These are phyloP conservation scores for Lavandula angustifolia DNA, from an alignment of 257 asterid genomes.

Conservation along the genomic window DNA sequence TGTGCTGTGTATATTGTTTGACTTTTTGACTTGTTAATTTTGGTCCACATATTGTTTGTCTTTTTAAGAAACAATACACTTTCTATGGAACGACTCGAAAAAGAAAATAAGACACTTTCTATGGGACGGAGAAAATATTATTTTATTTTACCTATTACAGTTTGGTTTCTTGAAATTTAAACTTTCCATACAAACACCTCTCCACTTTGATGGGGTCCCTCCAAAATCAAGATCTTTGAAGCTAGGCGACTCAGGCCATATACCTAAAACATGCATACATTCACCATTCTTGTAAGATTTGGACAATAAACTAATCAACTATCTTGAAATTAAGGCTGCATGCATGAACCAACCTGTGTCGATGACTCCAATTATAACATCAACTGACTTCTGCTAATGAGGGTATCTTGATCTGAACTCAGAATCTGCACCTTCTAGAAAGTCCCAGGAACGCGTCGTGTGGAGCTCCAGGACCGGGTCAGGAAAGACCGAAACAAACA, in stretches of 20 bases:
- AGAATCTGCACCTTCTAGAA: conserved; percentile 50
- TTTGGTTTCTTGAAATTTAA: conserved; percentile 52
- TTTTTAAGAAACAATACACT: too few relatives aligned
- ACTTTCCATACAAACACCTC: conserved; percentile 79
- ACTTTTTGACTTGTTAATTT: too few relatives aligned
- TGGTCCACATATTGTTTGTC: too few relatives aligned
- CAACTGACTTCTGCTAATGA: conserved; percentile 36
- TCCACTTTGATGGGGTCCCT: conserved; percentile 73
- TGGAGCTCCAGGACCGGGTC: conserved; percentile 74
- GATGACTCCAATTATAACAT: conserved; percentile 71
- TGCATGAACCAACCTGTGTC: conserved; percentile 90
- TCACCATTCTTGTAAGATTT: too few relatives aligned
- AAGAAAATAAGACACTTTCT: too few relatives aligned
- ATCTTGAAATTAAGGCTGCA: too few relatives aligned
- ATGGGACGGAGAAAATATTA: too few relatives aligned
- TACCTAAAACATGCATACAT: conserved; percentile 43
- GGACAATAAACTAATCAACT: too few relatives aligned
- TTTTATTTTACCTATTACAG: conserved; percentile 57
- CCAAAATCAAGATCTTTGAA: conserved; percentile 58
- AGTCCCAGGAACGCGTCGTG: conserved; percentile 88
- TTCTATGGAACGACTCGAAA: too few relatives aligned
- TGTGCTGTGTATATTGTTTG: too few relatives aligned
- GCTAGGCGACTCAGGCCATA: conserved; percentile 89
- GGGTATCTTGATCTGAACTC: conserved; percentile 37
- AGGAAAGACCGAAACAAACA: conserved; percentile 73